Base-by-base conservation (phyloP, 805 yeast species). In the Metschnikowia rubicola region DNA sequence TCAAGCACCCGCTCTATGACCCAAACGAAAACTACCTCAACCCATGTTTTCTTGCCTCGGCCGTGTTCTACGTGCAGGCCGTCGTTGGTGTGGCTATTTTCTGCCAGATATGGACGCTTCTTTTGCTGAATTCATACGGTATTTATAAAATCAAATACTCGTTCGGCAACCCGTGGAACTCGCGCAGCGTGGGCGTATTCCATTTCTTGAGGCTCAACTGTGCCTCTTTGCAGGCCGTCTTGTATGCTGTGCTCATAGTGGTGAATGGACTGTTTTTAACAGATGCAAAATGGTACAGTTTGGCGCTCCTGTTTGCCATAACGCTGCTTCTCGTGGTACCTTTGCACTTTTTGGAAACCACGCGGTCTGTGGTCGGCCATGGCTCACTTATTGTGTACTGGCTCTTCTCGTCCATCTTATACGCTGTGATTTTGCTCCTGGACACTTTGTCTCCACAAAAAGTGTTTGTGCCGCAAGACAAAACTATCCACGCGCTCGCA, bases 31-130 rank as follows among this genome's bases (percentile, higher is more conserved):
- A 66, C 48, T 52, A 60, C 35, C 35, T 66, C 8, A 63, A 66
- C 48, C 71, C 71, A 3, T 62, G 67, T 44, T 66, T 67, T 44
- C 39, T 66, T 32, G 41, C 57, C 13, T 45, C 53, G 12, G 45
- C 53, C 11, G 44, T 48, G 15, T 30, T 48, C 21, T 31, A 42
- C 3, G 41, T 51, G 35, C 54, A 46, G 42, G 49, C 30, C 17
- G 36, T 50, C n/a, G n/a, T 52, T 19, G 63, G 56, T 8, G 42
- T 37, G 3, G 47, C 50, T 12, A 59, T 47, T 2, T n/a, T 56
- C 7, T 28, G 17, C n/a, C 65, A 62, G 37, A 46, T 54, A 13
- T 17, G 43, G n/a, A 41, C 35, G 30, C 50, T 60, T 13, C 45
- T 48, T n/a, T 45, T 53, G 37, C 38, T 30, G 46, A 61, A 61